Conservation (phyloP, 2,329 filamentous ascomycete species). For the Ceratocystis huliohia region DNA sequence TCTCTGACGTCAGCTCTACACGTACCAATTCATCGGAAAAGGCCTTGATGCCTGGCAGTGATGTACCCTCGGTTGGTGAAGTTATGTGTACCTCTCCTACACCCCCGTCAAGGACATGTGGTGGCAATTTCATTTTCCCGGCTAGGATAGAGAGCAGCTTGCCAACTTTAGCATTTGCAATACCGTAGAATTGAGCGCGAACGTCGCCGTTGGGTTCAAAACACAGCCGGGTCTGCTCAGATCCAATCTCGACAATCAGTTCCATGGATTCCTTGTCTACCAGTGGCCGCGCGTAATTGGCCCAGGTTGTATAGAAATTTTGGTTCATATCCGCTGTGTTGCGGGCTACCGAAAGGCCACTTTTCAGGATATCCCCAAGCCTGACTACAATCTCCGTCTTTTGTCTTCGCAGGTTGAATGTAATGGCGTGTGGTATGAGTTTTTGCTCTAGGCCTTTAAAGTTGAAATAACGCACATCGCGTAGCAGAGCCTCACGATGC, state of each 20-base stretch:
- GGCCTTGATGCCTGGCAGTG: constrained; percentile 35
- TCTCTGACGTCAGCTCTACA: constrained; percentile 47
- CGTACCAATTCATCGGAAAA: constrained; percentile 56
- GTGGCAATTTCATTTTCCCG: constrained; percentile 60
- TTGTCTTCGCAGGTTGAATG: constrained; percentile 56
- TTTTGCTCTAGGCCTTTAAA: constrained; percentile 83
- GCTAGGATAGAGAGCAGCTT: constrained; percentile 70
- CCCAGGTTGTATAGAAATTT: constrained; percentile 36
- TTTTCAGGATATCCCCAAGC: constrained; percentile 78
- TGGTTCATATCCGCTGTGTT: constrained; percentile 32
- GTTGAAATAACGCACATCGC: constrained; percentile 86
- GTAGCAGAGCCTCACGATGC: constrained; percentile 64
- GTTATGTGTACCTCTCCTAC: neutral
- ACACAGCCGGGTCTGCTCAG: constrained; percentile 49
- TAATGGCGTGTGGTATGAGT: constrained; percentile 63
- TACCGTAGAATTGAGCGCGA: constrained; percentile 63
- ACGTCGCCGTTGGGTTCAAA: constrained; percentile 28
- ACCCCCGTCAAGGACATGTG: neutral
- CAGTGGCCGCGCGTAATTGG: constrained; percentile 73
- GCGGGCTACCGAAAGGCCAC: constrained; percentile 64
- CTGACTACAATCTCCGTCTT: constrained; percentile 66
- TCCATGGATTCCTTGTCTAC: constrained; percentile 57
- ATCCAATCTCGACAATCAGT: constrained; percentile 67
- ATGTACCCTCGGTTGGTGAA: constrained; percentile 20
- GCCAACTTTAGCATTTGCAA: constrained; percentile 55